Conservation (phyloP, 2,329 filamentous ascomycete species). For the Teratosphaeria gauchensis region DNA sequence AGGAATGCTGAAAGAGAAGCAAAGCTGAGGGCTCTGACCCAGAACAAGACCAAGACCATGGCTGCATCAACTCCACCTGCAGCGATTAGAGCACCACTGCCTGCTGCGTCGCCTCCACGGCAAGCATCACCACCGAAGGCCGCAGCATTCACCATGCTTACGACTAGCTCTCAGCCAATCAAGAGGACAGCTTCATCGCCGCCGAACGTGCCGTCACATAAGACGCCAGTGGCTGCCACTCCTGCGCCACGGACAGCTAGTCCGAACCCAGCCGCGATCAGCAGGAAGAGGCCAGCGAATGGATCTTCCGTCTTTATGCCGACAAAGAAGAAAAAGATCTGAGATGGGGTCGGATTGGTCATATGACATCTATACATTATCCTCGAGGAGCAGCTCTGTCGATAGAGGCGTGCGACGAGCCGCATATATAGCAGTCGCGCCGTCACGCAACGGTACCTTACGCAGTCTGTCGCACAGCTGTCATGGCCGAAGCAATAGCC, state of each 20-base stretch:
- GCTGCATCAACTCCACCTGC: background rate
- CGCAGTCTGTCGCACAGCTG: constrained; percentile 29
- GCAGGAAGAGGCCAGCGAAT: constrained; percentile 13
- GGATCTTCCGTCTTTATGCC: constrained; percentile 13
- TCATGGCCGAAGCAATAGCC: constrained; percentile 31
- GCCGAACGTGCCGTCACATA: background rate
- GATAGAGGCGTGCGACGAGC: background rate
- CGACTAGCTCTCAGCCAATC: constrained; percentile 1
- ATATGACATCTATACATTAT: background rate
- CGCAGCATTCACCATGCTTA: constrained; percentile 1
- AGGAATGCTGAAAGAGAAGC: constrained; percentile 5
- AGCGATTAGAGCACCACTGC: background rate
- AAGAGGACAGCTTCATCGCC: constrained; percentile 4
- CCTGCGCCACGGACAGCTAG: constrained; percentile 4
- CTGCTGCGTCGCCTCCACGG: background rate
- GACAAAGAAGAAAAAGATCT: constrained; percentile 10
- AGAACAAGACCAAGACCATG: background rate
- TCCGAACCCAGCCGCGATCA: constrained; percentile 6
- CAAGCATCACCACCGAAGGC: background rate
- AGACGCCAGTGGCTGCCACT: background rate
- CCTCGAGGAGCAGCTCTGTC: background rate
- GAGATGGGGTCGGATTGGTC: background rate
- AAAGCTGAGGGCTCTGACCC: constrained; percentile 6
- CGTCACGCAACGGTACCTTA: constrained; percentile 2
- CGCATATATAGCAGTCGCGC: background rate